Percentiles rank a stretch among this genome's conserved stretches.
Evolutionary conservation across 2,329 filamentous ascomycete species (phyloP).

Genomic region (Aspergillus floridensis): DNA sequence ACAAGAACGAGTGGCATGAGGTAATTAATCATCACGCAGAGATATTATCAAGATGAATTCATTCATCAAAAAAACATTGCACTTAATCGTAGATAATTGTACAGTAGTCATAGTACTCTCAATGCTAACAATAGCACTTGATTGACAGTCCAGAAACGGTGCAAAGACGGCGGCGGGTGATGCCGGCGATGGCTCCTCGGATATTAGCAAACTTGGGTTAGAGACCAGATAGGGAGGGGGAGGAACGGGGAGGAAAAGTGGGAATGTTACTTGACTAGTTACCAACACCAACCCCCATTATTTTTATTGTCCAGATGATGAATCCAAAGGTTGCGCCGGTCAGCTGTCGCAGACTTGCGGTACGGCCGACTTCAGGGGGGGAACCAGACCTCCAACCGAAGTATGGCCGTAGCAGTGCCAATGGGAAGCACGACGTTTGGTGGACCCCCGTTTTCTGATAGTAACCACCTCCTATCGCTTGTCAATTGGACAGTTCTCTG

Average conservation of each 20-base stretch:
- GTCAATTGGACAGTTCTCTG: neutral
- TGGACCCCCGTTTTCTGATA: neutral
- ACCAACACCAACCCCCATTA: neutral
- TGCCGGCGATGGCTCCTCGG: conserved; percentile 21
- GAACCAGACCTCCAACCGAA: conserved; percentile 7
- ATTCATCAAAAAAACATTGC: neutral
- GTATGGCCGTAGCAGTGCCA: conserved; percentile 10
- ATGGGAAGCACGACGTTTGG: conserved; percentile 6
- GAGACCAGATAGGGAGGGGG: neutral
- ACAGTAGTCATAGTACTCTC: neutral
- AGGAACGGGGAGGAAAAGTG: conserved; percentile 16
- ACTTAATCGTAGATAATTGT: neutral
- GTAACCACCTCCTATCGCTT: neutral
- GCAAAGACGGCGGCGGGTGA: conserved; percentile 21
- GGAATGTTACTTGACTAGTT: neutral
- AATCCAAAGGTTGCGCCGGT: neutral
- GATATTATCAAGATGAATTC: neutral
- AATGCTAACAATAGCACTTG: conserved; percentile 9
- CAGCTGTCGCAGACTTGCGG: conserved; percentile 1
- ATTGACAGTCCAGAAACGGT: neutral
- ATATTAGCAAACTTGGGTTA: neutral
- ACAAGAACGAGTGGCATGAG: neutral
- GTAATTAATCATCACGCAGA: neutral
- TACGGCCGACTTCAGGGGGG: conserved; percentile 6
- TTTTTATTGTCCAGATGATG: neutral